Base-by-base conservation (phyloP, 495 filamentous ascomycete species). In the Zalerion maritima region DNA sequence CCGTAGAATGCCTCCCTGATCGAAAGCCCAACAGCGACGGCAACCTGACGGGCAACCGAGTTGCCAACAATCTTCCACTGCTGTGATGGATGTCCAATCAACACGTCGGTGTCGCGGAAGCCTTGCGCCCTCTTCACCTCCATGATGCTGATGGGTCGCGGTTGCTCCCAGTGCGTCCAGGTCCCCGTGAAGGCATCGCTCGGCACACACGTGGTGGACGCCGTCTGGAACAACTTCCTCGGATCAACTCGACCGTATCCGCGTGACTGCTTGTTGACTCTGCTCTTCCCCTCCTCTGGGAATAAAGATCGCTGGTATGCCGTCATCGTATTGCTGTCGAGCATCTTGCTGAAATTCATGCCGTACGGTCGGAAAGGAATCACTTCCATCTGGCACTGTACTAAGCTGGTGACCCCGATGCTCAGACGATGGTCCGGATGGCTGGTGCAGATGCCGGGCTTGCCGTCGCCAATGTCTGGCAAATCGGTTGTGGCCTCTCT, bases 61-160 rank as follows among this genome's bases (percentile, higher is more conserved):
- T 86, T 85, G 0, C 78, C 80, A 9, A 81, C 54, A 21, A 78
- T 62, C 32, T 61, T 68, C 53, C 65, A 72, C 38, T 73, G 67
- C 8, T 69, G 48, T 0, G 29, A 20, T 1, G 57, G 38, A 5
- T 27, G 31, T 1, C 77, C 80, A 7, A 83, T 36, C 1, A 86
- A 36, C 0, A 84, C 62, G 22, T 83, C 79, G 10, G 75, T 28
- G 34, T 84, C 77, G 0, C 54, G 71, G 28, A 71, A 73, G 0
- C 74, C 67, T 50, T 86, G 80, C 0, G 67, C 75, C 5, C 76
- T 50, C 0, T 73, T 48, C 2, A 54, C 62, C 50, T 86, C 80
- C 57, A 72, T 54, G 8, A 81, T 36, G 1, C 67, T 69, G 0
- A 75, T 34, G 5, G 57, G 40, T 4, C 81, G 53, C 9, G 60